Percentiles rank a stretch among this genome's conserved stretches.
Conservation (phyloP, 805 yeast genomes). For the Phaffomyces antillensis region DNA sequence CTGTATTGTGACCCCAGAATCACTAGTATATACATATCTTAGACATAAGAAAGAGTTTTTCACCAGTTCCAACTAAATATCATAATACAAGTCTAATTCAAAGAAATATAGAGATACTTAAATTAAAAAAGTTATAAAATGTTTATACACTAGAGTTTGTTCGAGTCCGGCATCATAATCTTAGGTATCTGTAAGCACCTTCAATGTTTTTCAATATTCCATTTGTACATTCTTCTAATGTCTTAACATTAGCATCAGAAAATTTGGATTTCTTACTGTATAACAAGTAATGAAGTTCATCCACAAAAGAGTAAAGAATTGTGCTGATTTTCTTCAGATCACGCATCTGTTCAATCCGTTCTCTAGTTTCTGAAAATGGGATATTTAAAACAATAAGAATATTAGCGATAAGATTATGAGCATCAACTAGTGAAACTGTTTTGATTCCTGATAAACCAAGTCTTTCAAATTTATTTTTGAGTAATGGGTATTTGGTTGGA, state of each 20-base stretch:
- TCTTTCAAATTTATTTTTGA: conserved; percentile 14
- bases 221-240: conserved; percentile 22
- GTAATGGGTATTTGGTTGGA: conserved; percentile 22
- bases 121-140: too few species aligned
- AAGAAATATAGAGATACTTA: too few species aligned
- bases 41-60: too few species aligned
- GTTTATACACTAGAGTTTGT: too few species aligned
- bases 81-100: too few species aligned
- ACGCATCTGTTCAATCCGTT: conserved; percentile 22
- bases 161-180: too few species aligned
- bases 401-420: conserved; percentile 30
- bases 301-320: conserved; percentile 25
- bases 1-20: too few species aligned
- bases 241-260: conserved; percentile 17
- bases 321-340: conserved; percentile 23
- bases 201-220: conserved; percentile 25
- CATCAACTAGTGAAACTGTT: conserved; percentile 20
- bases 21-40: too few species aligned
- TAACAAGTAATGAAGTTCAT: conserved; percentile 25
- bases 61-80: too few species aligned
- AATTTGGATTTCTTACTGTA: conserved; percentile 24
- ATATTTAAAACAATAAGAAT: conserved; percentile 25
- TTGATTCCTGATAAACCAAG: conserved; percentile 25
- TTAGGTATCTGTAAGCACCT: conserved; percentile 9
- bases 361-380: conserved; percentile 24